Evolutionary conservation across 495 filamentous ascomycete species (phyloP), one percentile per base, ranked within the genome.

Genomic region (Elasticomyces elasticus): DNA sequence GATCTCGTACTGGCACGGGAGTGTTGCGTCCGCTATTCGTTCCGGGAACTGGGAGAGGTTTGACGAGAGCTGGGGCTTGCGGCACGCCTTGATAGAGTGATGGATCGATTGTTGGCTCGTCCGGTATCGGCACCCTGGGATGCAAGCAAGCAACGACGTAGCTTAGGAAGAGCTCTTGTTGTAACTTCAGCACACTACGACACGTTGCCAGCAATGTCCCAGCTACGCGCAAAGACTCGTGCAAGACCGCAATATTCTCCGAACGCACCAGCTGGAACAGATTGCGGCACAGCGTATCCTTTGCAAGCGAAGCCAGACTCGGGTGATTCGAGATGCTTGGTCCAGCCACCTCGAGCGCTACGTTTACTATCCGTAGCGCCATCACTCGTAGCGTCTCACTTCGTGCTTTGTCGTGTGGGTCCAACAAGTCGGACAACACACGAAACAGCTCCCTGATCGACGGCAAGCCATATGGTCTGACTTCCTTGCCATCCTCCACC

Each of bases 211-310:
- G 72, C 25, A 99, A 70, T 0, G 94, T 99, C 17, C 89, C 85
- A 7, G 89, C 84, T 27, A 99, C 92, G 47, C 91, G 83, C 33
- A 99, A 74, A 2, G 92, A 92, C 56, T 91, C 87, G 53, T 94
- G 86, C 0, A 99, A 74, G 47, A 97, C 88, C 12, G 86, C 80
- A 76, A 96, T 87, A 57, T 94, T 95, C 61, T 99, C 92, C 15
- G 89, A 96, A 54, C 92, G 82, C 19, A 97, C 91, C 37, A 99
- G 79, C 67, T 99, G 92, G 71, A 99, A 99, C 23, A 99, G 77
- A 67, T 96, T 85, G 50, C 88, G 83, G 65, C 92, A 99, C 25
- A 99, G 76, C 51, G 90, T 88, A 69, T 99, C 89, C 65, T 94
- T 88, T 1, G 92, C 94, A 33, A 97, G 72, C 12, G 76, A 81